These are phyloP conservation scores for Gossypium trilobum DNA, from an alignment of 441 rosid genomes.

Conservation along the genomic window DNA sequence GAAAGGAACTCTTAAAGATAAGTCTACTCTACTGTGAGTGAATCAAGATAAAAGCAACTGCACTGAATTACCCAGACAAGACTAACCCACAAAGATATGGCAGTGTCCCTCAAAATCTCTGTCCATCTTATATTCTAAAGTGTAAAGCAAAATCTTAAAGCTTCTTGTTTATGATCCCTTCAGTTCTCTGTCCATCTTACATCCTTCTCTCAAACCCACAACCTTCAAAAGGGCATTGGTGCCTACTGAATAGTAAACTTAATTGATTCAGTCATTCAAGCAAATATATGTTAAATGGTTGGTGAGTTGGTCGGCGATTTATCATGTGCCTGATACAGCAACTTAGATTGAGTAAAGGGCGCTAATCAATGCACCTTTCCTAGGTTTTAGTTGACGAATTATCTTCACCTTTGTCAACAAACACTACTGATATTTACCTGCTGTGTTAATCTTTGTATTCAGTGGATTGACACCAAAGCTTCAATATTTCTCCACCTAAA, in stretches of 20 bases:
- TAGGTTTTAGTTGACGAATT: not conserved
- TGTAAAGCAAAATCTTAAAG: not conserved
- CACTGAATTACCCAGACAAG: not conserved
- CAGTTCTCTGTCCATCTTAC: too few relatives aligned
- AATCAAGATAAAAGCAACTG: not conserved
- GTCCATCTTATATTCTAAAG: not conserved
- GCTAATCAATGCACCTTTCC: not conserved
- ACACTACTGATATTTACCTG: not conserved
- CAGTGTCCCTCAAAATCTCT: not conserved
- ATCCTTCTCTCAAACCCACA: too few relatives aligned
- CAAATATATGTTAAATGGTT: not conserved
- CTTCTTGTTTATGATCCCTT: not conserved
- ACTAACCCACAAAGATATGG: not conserved
- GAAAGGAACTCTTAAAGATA: not conserved
- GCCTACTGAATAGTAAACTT: too few relatives aligned
- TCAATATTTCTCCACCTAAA: not conserved
- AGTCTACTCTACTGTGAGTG: not conserved
- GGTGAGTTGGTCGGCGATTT: not conserved
- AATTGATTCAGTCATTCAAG: not conserved
- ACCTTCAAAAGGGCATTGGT: too few relatives aligned
- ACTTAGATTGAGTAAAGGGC: slow-evolving; percentile 5
- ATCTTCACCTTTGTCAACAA: slow-evolving; percentile 9
- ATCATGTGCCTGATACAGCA: not conserved
- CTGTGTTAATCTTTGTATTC: not conserved
- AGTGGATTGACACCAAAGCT: not conserved